A percentile compares a stretch with the other conserved stretches of the same genome.
Evolutionary conservation across 108 stramenopile genomes (phyloP).

Genomic region (Cylindrotheca closterium): DNA sequence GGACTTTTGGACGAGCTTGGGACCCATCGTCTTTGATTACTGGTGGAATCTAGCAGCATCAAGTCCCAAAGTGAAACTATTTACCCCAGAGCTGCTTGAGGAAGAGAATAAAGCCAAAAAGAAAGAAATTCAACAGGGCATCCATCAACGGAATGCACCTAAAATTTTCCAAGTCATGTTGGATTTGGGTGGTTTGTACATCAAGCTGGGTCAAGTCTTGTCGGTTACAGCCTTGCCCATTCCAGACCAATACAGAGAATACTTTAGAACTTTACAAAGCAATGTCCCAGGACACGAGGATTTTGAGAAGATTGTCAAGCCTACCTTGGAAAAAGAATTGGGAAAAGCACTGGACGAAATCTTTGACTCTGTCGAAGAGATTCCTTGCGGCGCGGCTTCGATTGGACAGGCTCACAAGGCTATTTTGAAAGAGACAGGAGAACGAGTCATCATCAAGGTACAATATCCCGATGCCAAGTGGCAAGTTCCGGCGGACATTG

Average conservation of each 20-base stretch:
- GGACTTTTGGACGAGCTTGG: slow-evolving; percentile 54
- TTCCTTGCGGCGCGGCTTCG: slow-evolving; percentile 88
- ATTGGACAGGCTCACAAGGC: slow-evolving; percentile 93
- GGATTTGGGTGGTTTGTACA: slow-evolving; percentile 86
- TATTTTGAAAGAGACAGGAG: slow-evolving; percentile 20
- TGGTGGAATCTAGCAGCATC: slow-evolving; percentile 45
- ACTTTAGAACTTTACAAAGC: slow-evolving; percentile 75
- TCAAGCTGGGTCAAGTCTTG: slow-evolving; percentile 92
- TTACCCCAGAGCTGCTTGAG: slow-evolving; percentile 15
- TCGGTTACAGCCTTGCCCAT: slow-evolving; percentile 74
- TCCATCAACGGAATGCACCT: slow-evolving; percentile 68
- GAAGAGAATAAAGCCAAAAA: slow-evolving; percentile 2
- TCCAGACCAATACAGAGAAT: slow-evolving; percentile 57
- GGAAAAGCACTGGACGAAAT: slow-evolving; percentile 61
- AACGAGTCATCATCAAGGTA: slow-evolving; percentile 88
- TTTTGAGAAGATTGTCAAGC: slow-evolving; percentile 64
- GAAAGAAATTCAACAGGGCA: slow-evolving; percentile 20
- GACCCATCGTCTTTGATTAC: slow-evolving; percentile 68
- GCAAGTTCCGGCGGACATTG: slow-evolving; percentile 79
- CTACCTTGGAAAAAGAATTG: slow-evolving; percentile 62
- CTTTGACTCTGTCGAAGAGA: slow-evolving; percentile 74
- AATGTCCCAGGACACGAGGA: slow-evolving; percentile 73
- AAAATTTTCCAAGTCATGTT: slow-evolving; percentile 65
- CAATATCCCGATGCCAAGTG: slow-evolving; percentile 88
- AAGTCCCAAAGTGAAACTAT: slow-evolving; percentile 50